These are phyloP conservation scores for Venturia aucupariae DNA, from an alignment of 2,329 filamentous ascomycete genomes.

Conservation along the genomic window DNA sequence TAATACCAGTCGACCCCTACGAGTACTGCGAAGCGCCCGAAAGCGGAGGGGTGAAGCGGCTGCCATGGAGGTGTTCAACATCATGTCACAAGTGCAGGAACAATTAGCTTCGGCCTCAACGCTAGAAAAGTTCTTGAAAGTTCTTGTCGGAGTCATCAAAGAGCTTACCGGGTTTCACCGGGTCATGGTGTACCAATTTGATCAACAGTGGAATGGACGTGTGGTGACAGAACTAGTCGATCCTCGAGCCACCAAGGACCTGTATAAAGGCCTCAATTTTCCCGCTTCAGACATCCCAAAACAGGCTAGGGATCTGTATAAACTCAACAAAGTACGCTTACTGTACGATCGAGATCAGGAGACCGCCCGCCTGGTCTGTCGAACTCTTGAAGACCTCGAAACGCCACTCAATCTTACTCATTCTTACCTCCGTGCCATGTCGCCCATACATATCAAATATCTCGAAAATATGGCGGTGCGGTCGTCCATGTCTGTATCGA, in stretches of 20 bases:
- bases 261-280: conserved; percentile 83
- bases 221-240: conserved; percentile 85
- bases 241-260: conserved; percentile 65
- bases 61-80: conserved; percentile 84
- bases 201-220: conserved; percentile 69
- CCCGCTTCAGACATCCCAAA: conserved; percentile 79
- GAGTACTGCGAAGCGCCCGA: conserved; percentile 64
- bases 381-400: conserved; percentile 63
- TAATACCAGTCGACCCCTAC: conserved; percentile 65
- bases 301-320: conserved; percentile 82
- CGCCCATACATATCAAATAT: conserved; percentile 82
- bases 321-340: conserved; percentile 78
- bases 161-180: conserved; percentile 86
- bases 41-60: conserved; percentile 69
- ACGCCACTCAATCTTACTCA: conserved; percentile 74
- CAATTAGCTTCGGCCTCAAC: conserved; percentile 65
- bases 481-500: conserved; percentile 91
- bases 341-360: conserved; percentile 76
- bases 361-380: conserved; percentile 74
- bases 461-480: conserved; percentile 80
- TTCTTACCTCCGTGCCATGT: conserved; percentile 79
- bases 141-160: conserved; percentile 76
- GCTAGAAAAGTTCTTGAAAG: conserved; percentile 66
- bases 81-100: conserved; percentile 86
- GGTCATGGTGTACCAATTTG: conserved; percentile 90